Base-by-base conservation (phyloP, 371 early-diverging fungal species). In the Apophysomyces ossiformis region DNA sequence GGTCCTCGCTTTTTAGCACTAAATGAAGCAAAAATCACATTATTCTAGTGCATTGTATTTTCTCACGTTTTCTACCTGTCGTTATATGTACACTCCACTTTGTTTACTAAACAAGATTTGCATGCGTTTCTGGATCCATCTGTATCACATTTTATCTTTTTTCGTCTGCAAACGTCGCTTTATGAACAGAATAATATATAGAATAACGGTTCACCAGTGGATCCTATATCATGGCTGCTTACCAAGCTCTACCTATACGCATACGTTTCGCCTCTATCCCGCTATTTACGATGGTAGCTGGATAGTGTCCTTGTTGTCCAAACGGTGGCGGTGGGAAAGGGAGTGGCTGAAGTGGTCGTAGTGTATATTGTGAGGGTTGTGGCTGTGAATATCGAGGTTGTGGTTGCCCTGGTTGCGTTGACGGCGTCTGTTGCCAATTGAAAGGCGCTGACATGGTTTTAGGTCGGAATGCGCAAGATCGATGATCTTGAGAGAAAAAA, bases 1-100 rank as follows among this genome's bases (percentile, higher is more conserved):
- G 83, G 83, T 26, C 83, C 83, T 57, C 83, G 72, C 41, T 82
- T 82, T 60, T 76, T 82, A 5, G 77, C 68, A 63, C 70, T 70
- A 73, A 72, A 58, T 32, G 54, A 18, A 46, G 57, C 15, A 47
- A 50, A 26, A 46, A 58, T 9, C 9, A 32, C 5, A 26, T 36
- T 12, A 46, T 67, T 57, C 37, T 45, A 45, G 43, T 39, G 45
- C 18, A 45, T 38, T 57, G 45, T 26, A 36, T 26, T 60, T 26
- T 18, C 35, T n/a, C 32, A 13, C 41, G 60, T 58, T 16, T 11
- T 21, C 44, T 67, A 70, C 74, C 70, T 72, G 45, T 70, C 74
- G 43, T 74, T 74, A 21, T 63, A 74, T 4, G 74, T 74, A 54
- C 74, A 74, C 15, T 68, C 74, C 8, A 68, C 44, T 21, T 68